phyloP scores from a whole-genome alignment of 331 rosid species.

The Pyracantha coccinea region DNA sequence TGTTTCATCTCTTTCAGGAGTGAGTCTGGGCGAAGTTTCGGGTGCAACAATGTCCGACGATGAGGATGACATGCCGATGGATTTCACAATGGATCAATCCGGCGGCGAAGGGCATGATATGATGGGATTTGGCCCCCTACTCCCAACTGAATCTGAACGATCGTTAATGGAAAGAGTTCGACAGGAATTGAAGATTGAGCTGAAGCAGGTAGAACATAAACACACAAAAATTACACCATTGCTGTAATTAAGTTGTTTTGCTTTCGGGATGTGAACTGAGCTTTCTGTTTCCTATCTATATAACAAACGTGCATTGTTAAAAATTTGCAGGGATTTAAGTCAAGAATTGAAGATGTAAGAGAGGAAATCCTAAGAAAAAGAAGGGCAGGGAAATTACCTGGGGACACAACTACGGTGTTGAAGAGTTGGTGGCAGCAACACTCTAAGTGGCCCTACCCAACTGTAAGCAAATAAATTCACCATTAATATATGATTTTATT shows the following conservation, averaged over 20 bases:
- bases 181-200: slow-evolving; percentile 91
- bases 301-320: background rate
- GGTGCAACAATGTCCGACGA: slow-evolving; percentile 99
- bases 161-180: slow-evolving; percentile 95
- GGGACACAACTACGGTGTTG: slow-evolving; percentile 89
- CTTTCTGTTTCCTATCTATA: background rate
- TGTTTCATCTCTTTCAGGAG: slow-evolving; percentile 36
- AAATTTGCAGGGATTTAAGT: slow-evolving; percentile 74
- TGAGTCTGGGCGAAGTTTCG: slow-evolving; percentile 76
- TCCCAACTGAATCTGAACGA: slow-evolving; percentile 95
- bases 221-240: no score
- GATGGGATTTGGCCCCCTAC: slow-evolving; percentile 94
- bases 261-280: background rate
- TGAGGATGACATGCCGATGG: slow-evolving; percentile 78
- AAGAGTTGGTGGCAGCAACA: slow-evolving; percentile 99
- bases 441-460: slow-evolving; percentile 99
- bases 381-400: slow-evolving; percentile 96
- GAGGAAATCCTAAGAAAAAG: slow-evolving; percentile 93
- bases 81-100: slow-evolving; percentile 67
- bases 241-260: background rate
- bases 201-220: slow-evolving; percentile 65
- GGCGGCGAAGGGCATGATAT: slow-evolving; percentile 66
- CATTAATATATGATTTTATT: background rate
- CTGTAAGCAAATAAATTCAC: slow-evolving; percentile 45
- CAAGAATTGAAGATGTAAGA: slow-evolving; percentile 95